Evolutionary conservation across 768 basidiomycete genomes (phyloP), one percentile per base, ranked within the genome.

Genomic region (Hemileccinum impolitum): DNA sequence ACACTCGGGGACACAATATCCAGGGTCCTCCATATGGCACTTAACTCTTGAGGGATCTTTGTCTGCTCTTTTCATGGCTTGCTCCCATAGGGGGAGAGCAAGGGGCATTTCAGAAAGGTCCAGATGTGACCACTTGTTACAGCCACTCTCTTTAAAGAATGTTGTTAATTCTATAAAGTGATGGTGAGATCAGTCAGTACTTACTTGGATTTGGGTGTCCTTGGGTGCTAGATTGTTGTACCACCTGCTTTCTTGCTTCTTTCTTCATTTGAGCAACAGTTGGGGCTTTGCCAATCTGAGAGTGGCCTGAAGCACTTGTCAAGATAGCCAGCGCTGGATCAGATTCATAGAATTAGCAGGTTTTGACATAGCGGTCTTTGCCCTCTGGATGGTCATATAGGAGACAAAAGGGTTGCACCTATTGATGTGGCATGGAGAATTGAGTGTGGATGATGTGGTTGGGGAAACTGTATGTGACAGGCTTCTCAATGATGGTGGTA

Each of bases 361-460:
- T 2, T 2, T 15, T 39, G 47, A n/a, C 7, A 6, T 32, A 31
- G 6, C 46, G 39, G 11, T 43, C 47, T 21, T n/a, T n/a, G n/a
- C n/a, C n/a, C n/a, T n/a, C n/a, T n/a, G 43, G 46, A n/a, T 51
- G 43, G 17, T 1, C 6, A 38, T 53, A 47, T 0, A 57, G 26
- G 11, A 35, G 2, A 2, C 8, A 10, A 45, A 56, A 23, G 21
- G 47, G 25, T 2, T 6, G 31, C 2, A n/a, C n/a, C n/a, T 15
- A 1, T 23, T 43, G 50, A 6, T 36, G 42, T 8, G 4, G 30
- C 35, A 51, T 45, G 9, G 10, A 21, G 17, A 44, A 54, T 18
- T 45, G 15, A 1, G 3, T 18, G 6, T 18, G 13, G 3, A 41
- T 36, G 3, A 51, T 37, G 12, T 40, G 1, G 6, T 58, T 41